These are phyloP conservation scores for Aspergillus pseudoterreus DNA, from an alignment of 2,329 filamentous ascomycete genomes.

Conservation along the genomic window DNA sequence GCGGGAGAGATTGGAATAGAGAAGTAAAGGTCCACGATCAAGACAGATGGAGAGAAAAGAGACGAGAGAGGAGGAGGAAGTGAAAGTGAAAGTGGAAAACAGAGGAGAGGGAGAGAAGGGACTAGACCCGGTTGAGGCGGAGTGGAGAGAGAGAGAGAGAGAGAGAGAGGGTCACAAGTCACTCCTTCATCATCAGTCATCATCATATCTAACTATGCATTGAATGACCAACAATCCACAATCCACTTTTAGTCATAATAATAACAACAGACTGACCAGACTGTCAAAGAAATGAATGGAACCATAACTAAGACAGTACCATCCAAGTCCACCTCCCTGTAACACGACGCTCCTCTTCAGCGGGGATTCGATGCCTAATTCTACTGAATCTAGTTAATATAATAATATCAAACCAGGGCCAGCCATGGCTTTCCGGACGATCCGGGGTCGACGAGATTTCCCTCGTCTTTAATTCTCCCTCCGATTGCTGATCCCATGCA, in stretches of 20 bases:
- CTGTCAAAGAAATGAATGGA: too few relatives aligned
- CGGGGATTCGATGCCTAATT: neutral
- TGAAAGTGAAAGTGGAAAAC: neutral
- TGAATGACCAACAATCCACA: too few relatives aligned
- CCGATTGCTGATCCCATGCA: neutral
- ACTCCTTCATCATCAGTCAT: neutral
- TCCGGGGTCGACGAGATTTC: constrained; percentile 13
- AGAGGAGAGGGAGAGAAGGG: constrained; percentile 1
- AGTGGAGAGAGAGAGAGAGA: neutral
- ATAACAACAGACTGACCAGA: too few relatives aligned
- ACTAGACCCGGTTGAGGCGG: constrained; percentile 1
- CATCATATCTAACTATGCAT: neutral
- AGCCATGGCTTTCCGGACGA: constrained; percentile 9
- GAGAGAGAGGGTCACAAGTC: neutral
- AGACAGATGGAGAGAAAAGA: neutral
- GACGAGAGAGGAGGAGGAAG: neutral
- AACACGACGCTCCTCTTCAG: neutral
- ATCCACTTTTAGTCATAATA: too few relatives aligned
- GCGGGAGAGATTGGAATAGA: constrained; percentile 2
- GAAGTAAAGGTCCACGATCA: neutral
- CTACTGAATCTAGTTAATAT: too few relatives aligned
- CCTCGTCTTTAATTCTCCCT: neutral
- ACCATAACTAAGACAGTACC: neutral
- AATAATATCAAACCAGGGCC: neutral
- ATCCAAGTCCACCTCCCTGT: neutral